Conservation (phyloP, 2,329 filamentous ascomycete species). For the Exophiala aquamarina region DNA sequence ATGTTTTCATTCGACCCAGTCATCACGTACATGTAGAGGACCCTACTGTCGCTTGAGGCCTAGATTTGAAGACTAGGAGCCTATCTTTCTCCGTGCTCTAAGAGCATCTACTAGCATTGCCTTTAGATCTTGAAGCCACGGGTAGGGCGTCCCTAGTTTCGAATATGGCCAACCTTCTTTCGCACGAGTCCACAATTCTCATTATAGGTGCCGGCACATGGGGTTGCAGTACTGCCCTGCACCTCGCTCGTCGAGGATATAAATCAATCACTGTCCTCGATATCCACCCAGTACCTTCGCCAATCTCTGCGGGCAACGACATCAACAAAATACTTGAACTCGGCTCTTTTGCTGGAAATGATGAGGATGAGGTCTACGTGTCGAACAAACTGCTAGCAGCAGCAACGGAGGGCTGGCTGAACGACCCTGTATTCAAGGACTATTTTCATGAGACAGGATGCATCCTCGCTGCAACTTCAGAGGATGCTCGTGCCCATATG, state of each 20-base stretch:
- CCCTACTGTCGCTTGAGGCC: too few relatives aligned
- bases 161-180: too few relatives aligned
- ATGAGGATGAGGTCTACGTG: slow-evolving; percentile 13
- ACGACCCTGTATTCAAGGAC: slow-evolving; percentile 45
- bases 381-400: slow-evolving; percentile 26
- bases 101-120: too few relatives aligned
- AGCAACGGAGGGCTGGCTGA: slow-evolving; percentile 42
- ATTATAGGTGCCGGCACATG: slow-evolving; percentile 53
- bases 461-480: slow-evolving; percentile 44
- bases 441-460: slow-evolving; percentile 48
- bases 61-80: too few relatives aligned
- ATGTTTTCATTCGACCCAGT: too few relatives aligned
- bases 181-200: too few relatives aligned
- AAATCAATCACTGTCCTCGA: slow-evolving; percentile 49
- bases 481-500: slow-evolving; percentile 39
- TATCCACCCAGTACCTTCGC: slow-evolving; percentile 47
- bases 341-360: slow-evolving; percentile 12
- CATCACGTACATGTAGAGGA: too few relatives aligned
- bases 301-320: slow-evolving; percentile 49
- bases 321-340: slow-evolving; percentile 47
- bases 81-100: too few relatives aligned
- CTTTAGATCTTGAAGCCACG: too few relatives aligned
- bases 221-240: slow-evolving; percentile 47
- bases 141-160: too few relatives aligned
- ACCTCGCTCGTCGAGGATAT: slow-evolving; percentile 45